Evolutionary conservation across 352 stramenopile species (phyloP), one percentile per base, ranked within the genome.

Genomic region (Globisporangium canariense): DNA sequence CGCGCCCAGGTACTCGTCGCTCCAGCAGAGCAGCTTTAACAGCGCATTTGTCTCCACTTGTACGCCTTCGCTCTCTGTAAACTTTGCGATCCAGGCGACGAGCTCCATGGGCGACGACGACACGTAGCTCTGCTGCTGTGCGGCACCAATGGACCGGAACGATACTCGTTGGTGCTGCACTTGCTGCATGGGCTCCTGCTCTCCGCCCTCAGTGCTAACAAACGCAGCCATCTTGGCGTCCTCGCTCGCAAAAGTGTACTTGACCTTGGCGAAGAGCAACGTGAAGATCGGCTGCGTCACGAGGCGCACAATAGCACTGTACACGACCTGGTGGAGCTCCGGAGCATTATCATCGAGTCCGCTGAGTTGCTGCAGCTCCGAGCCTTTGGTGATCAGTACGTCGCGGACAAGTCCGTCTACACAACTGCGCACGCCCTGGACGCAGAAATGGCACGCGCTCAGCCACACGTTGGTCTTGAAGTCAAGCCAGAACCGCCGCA

Each of bases 401-500:
- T 83, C 77, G 16, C 70, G 62, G 36, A 70, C 64, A 25, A 83
- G 54, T 20, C 64, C 58, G 11, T 73, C 71, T 1, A 83, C 65
- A 43, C 75, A 83, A 2, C 38, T 16, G 2, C 70, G 70, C 1
- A 83, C 66, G 32, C 68, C 71, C 1, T 74, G 67, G 0, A 83
- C 60, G 9, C 47, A 32, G 20, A 65, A 46, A n/a, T 61, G 47
- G n/a, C 53, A 68, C n/a, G 66, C 28, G 2, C 67, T 62, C 0
- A 68, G 56, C 11, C 67, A 69, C 30, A 85, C 68, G 34, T 73
- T 79, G 36, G 69, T 67, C 47, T 78, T 79, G 41, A 86, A 75
- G 43, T 86, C 79, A 13, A 79, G 69, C 71, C 73, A 84, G 53
- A 88, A 79, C 34, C 70, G 75, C 54, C 68, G 75, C 28, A 85